Conservation (phyloP, 2,329 filamentous ascomycete genomes). For the Fusarium solani-melongenae region DNA sequence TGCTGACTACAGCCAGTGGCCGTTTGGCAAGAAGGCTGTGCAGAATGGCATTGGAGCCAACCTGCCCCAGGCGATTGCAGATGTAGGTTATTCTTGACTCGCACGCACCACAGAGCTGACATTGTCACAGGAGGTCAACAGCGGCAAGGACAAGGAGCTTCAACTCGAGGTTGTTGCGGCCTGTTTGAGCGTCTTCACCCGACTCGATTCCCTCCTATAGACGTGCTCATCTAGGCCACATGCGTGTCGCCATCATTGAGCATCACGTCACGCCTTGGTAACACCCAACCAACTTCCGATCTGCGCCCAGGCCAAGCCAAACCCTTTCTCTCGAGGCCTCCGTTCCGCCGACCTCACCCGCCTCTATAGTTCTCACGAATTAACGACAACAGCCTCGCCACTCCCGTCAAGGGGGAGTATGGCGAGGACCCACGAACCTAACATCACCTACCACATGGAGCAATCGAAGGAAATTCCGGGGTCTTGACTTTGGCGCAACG, state of each 20-base stretch:
- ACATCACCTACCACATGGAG: slow-evolving; percentile 22
- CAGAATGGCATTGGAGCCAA: slow-evolving; percentile 90
- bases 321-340: slow-evolving; percentile 23
- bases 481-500: slow-evolving; percentile 18
- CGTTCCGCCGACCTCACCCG: slow-evolving; percentile 25
- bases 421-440: slow-evolving; percentile 13
- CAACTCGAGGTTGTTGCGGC: slow-evolving; percentile 97
- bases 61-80: slow-evolving; percentile 84
- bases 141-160: slow-evolving; percentile 90
- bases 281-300: slow-evolving; percentile 22
- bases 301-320: slow-evolving; percentile 30
- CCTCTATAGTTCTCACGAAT: slow-evolving; percentile 20
- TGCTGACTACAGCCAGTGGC: slow-evolving; percentile 97
- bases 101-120: slow-evolving; percentile 24
- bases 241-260: slow-evolving; percentile 20
- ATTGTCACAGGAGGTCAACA: slow-evolving; percentile 75
- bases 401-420: slow-evolving; percentile 15
- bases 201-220: slow-evolving; percentile 94
- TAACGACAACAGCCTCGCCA: slow-evolving; percentile 26
- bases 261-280: slow-evolving; percentile 19
- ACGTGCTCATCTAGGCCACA: slow-evolving; percentile 1
- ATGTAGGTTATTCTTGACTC: slow-evolving; percentile 60
- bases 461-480: slow-evolving; percentile 28
- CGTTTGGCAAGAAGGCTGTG: slow-evolving; percentile 87
- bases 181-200: slow-evolving; percentile 96